Conservation (phyloP, 2,329 filamentous ascomycete genomes). For the Bipolaris sorokiniana region DNA sequence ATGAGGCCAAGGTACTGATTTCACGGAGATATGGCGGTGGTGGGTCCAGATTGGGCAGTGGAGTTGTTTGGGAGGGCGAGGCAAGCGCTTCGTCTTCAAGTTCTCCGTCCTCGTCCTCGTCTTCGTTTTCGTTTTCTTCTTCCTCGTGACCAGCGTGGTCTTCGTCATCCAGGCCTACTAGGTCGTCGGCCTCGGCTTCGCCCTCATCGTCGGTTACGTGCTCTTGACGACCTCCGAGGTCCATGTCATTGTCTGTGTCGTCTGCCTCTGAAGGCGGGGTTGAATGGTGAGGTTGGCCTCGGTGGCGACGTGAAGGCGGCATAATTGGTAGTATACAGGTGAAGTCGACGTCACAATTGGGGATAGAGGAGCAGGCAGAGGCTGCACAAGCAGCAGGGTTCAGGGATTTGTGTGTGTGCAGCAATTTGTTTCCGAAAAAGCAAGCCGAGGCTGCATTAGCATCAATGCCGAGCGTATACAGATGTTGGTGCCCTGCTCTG, state of each 20-base stretch:
- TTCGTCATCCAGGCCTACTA: constrained; percentile 22
- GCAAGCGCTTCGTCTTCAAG: constrained; percentile 40
- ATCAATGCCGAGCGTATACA: background rate
- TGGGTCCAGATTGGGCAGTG: constrained; percentile 33
- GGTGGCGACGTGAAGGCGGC: constrained; percentile 38
- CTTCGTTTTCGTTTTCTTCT: constrained; percentile 33
- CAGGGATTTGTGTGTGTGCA: background rate
- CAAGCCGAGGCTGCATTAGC: background rate
- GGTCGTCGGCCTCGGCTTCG: constrained; percentile 57
- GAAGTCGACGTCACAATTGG: constrained; percentile 11
- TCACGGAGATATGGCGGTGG: constrained; percentile 68
- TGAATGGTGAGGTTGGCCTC: constrained; percentile 25
- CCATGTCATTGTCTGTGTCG: constrained; percentile 40
- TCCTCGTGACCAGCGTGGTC: constrained; percentile 17
- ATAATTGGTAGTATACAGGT: constrained; percentile 19
- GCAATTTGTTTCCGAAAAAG: background rate
- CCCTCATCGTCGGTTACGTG: constrained; percentile 17
- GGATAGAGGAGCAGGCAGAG: constrained; percentile 1
- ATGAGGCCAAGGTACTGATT: constrained; percentile 82
- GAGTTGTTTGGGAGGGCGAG: constrained; percentile 23
- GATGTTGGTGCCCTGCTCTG: no score
- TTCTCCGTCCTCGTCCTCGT: constrained; percentile 54
- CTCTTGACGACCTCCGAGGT: constrained; percentile 20
- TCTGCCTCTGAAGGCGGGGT: constrained; percentile 25
- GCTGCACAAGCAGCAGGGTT: background rate